A percentile compares a stretch with the other conserved stretches of the same genome.
These are phyloP conservation scores for Pluteus cervinus DNA, from an alignment of 768 basidiomycete genomes.

Conservation along the genomic window DNA sequence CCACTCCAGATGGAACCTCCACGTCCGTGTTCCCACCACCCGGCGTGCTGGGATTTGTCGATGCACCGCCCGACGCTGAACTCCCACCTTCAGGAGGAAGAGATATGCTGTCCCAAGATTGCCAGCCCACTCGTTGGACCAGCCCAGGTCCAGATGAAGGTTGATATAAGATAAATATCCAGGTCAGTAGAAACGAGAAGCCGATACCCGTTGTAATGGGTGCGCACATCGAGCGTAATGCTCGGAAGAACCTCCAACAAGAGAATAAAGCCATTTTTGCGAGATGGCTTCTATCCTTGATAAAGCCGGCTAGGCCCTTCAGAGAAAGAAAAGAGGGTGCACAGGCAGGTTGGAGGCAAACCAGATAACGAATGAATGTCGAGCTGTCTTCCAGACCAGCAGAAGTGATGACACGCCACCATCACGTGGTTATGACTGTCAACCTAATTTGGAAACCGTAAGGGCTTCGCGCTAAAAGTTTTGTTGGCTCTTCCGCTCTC, in stretches of 20 bases:
- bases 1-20: constrained; percentile 29
- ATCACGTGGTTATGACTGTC: neutral
- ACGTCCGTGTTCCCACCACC: constrained; percentile 10
- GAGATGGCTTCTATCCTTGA: constrained; percentile 15
- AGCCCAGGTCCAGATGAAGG: constrained; percentile 68
- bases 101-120: constrained; percentile 71
- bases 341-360: neutral
- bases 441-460: no score
- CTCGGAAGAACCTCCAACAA: constrained; percentile 41
- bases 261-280: constrained; percentile 31
- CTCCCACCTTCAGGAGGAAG: no score
- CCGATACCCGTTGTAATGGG: constrained; percentile 56
- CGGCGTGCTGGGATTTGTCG: no score
- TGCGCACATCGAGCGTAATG: constrained; percentile 45
- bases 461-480: no score
- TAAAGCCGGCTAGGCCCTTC: no score
- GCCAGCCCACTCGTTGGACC: constrained; percentile 78
- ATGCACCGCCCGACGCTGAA: no score
- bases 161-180: constrained; percentile 78
- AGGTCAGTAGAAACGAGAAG: constrained; percentile 69
- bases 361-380: constrained; percentile 1
- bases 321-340: no score
- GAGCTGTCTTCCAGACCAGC: neutral
- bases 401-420: neutral
- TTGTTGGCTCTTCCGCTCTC: constrained; percentile 10